phyloP scores from a whole-genome alignment of 192 early-diverging fungal genomes.

The Backusella circina region DNA sequence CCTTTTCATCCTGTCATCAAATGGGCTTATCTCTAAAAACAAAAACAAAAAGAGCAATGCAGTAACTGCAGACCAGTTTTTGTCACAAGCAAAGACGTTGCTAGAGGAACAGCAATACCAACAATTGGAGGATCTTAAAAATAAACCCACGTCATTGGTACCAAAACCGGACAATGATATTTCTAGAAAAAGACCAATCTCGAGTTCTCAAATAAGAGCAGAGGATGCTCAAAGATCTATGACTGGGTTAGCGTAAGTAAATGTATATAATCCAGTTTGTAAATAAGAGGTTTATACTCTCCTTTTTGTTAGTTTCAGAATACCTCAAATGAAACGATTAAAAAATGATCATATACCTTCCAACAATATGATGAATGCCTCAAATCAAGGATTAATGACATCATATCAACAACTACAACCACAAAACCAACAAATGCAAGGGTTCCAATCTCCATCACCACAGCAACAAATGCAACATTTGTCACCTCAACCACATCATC shows the following conservation, averaged over 20 bases:
- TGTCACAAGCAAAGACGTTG: constrained; percentile 32
- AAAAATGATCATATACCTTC: constrained; percentile 20
- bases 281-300: neutral
- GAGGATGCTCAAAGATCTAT: constrained; percentile 8
- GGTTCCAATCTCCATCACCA: neutral
- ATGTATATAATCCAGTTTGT: too few relatives aligned
- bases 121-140: constrained; percentile 41
- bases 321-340: constrained; percentile 10
- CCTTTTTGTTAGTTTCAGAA: neutral
- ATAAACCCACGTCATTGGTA: constrained; percentile 15
- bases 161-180: neutral
- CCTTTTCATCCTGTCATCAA: neutral
- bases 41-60: constrained; percentile 25
- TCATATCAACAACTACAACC: constrained; percentile 6
- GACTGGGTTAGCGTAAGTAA: constrained; percentile 9
- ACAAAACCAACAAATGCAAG: neutral
- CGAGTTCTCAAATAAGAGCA: constrained; percentile 12
- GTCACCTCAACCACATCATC: neutral
- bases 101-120: constrained; percentile 43
- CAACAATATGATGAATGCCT: neutral
- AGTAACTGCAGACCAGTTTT: constrained; percentile 41
- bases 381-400: neutral
- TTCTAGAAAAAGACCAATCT: neutral
- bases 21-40: neutral
- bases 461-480: neutral